Evolutionary conservation across 2,329 filamentous ascomycete species (phyloP).

Genomic region (Stachybotrys elegans): DNA sequence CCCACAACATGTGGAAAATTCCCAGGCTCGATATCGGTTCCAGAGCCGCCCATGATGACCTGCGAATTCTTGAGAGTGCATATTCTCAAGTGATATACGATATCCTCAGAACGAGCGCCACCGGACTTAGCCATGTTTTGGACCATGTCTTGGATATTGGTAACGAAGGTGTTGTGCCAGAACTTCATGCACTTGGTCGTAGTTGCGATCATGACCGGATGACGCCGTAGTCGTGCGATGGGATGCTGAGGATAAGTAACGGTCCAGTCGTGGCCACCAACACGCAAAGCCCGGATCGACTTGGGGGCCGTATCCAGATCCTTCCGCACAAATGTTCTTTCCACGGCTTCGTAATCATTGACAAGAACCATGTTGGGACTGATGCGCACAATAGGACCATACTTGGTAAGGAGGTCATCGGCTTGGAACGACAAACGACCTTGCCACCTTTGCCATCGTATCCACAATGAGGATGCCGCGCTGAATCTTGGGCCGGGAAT

Average conservation of each 20-base stretch:
- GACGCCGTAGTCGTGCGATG: conserved; percentile 10
- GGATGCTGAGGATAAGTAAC: conserved; percentile 11
- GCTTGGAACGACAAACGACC: conserved; percentile 11
- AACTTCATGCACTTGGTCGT: conserved; percentile 10
- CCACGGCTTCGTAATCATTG: conserved; percentile 7
- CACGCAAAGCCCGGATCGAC: conserved; percentile 12
- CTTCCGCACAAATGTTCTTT: conserved; percentile 8
- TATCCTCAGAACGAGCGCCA: conserved; percentile 10
- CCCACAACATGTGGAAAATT: conserved; percentile 12
- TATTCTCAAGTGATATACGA: conserved; percentile 12
- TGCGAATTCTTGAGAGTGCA: conserved; percentile 10
- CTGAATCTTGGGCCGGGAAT: conserved; percentile 10
- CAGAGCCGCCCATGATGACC: conserved; percentile 11
- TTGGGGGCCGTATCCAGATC: conserved; percentile 12
- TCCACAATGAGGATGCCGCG: conserved; percentile 10
- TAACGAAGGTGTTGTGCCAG: conserved; percentile 11
- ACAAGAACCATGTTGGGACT: conserved; percentile 4
- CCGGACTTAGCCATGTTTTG: conserved; percentile 6
- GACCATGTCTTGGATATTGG: conserved; percentile 9
- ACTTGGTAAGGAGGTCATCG: conserved; percentile 7
- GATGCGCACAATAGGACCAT: conserved; percentile 4
- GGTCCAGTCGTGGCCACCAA: conserved; percentile 15
- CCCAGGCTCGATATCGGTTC: conserved; percentile 5
- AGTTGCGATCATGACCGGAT: conserved; percentile 13
- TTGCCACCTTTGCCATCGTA: conserved; percentile 13